These are phyloP conservation scores for Chenopodium album DNA, from an alignment of 148 eudicot species.

Conservation along the genomic window DNA sequence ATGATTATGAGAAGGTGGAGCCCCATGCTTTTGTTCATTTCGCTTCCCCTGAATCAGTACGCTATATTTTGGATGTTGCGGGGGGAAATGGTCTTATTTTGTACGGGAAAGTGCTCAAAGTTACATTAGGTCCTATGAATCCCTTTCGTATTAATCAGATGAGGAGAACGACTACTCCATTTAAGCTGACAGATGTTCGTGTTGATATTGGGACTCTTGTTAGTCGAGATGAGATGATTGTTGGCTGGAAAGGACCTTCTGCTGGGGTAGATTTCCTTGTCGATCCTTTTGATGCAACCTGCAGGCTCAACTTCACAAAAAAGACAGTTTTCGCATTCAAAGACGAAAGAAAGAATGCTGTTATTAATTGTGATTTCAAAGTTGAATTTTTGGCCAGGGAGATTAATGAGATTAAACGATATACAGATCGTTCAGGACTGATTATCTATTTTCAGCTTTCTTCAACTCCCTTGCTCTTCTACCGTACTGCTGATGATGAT, in stretches of 20 bases:
- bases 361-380: slow-evolving; percentile 66
- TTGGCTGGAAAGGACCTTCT: slow-evolving; percentile 69
- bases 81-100: slow-evolving; percentile 44
- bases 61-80: slow-evolving; percentile 45
- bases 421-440: slow-evolving; percentile 35
- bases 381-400: slow-evolving; percentile 74
- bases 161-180: slow-evolving; percentile 53
- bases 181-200: slow-evolving; percentile 46
- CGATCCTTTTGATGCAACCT: slow-evolving; percentile 71
- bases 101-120: slow-evolving; percentile 38
- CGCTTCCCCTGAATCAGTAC: slow-evolving; percentile 45
- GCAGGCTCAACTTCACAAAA: slow-evolving; percentile 53
- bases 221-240: slow-evolving; percentile 55
- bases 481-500: slow-evolving; percentile 91
- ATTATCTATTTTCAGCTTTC: slow-evolving; percentile 59
- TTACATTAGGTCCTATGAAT: slow-evolving; percentile 65
- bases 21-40: slow-evolving; percentile 97
- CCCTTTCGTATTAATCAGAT: slow-evolving; percentile 57
- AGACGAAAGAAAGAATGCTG: slow-evolving; percentile 36
- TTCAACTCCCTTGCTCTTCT: slow-evolving; percentile 64
- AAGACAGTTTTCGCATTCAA: slow-evolving; percentile 57
- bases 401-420: slow-evolving; percentile 45
- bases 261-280: slow-evolving; percentile 61
- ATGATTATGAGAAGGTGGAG: slow-evolving; percentile 55
- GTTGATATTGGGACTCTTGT: slow-evolving; percentile 58